These are phyloP conservation scores for Fonsecaea erecta DNA, from an alignment of 2,329 filamentous ascomycete genomes.

Conservation along the genomic window DNA sequence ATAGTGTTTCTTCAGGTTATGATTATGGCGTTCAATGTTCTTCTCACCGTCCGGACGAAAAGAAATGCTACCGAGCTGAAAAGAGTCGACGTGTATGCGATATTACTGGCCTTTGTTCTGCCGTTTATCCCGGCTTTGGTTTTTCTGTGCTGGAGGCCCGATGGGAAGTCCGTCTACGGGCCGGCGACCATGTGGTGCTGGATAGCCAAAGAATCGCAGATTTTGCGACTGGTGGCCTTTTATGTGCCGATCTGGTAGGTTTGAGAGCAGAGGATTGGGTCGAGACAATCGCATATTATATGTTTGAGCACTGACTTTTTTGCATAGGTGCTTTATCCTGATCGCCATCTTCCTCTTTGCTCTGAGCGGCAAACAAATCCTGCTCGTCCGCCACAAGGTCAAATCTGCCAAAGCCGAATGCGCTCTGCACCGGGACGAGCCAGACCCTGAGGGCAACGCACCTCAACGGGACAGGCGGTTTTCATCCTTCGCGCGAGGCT, in stretches of 20 bases:
- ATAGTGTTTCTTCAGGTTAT: conserved; percentile 18
- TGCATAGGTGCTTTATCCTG: conserved; percentile 23
- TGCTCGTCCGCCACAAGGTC: conserved; percentile 25
- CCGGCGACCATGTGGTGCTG: conserved; percentile 31
- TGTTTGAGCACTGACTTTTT: not conserved
- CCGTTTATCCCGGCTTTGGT: conserved; percentile 26
- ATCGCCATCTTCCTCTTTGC: conserved; percentile 23
- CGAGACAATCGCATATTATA: not conserved
- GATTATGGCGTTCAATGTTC: conserved; percentile 29
- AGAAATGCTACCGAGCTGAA: conserved; percentile 22
- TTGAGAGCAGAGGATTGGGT: not conserved
- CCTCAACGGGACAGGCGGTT: conserved; percentile 18
- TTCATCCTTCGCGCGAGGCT: conserved; percentile 17
- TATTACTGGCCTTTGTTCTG: conserved; percentile 22
- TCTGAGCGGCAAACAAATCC: conserved; percentile 28
- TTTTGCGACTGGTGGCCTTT: conserved; percentile 26
- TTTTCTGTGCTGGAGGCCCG: conserved; percentile 27
- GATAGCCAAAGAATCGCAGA: conserved; percentile 26
- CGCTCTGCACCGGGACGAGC: conserved; percentile 6
- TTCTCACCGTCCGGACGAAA: conserved; percentile 24
- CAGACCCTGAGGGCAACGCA: not conserved
- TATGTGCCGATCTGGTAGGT: conserved; percentile 30
- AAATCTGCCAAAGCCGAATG: conserved; percentile 22
- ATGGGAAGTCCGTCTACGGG: conserved; percentile 27
- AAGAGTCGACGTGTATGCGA: conserved; percentile 23